phyloP scores from a whole-genome alignment of 345 rosid species.

The Aquilaria sinensis region DNA sequence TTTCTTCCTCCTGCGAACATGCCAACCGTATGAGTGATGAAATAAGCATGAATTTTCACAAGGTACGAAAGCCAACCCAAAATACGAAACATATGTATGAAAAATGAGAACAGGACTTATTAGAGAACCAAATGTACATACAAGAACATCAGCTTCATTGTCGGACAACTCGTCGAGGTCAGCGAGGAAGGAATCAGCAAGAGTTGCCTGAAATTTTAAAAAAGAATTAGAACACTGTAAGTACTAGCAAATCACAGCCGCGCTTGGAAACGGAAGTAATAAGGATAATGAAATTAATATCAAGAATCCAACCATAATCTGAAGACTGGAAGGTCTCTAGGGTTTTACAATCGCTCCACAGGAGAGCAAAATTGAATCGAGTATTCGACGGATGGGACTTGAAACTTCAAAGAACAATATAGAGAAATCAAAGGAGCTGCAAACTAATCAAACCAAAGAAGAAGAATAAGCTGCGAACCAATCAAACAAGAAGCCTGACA shows the following conservation, averaged over 20 bases:
- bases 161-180: conserved; percentile 96
- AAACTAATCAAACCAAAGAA: too few relatives aligned
- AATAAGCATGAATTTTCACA: not conserved
- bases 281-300: not conserved
- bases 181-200: conserved; percentile 89
- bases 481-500: too few relatives aligned
- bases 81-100: not conserved
- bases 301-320: not conserved
- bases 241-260: not conserved
- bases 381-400: too few relatives aligned
- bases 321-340: not conserved
- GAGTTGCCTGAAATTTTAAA: conserved; percentile 53
- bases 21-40: not conserved
- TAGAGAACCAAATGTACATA: conserved; percentile 21
- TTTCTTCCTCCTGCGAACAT: conserved; percentile 54
- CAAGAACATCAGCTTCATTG: conserved; percentile 64
- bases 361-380: too few relatives aligned
- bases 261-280: not conserved
- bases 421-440: too few relatives aligned
- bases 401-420: too few relatives aligned
- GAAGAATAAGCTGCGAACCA: too few relatives aligned
- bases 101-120: not conserved
- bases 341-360: not conserved
- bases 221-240: not conserved
- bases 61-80: not conserved